Conservation (phyloP, 73 alveolate genomes). For the Symbiodinium pilosum region DNA sequence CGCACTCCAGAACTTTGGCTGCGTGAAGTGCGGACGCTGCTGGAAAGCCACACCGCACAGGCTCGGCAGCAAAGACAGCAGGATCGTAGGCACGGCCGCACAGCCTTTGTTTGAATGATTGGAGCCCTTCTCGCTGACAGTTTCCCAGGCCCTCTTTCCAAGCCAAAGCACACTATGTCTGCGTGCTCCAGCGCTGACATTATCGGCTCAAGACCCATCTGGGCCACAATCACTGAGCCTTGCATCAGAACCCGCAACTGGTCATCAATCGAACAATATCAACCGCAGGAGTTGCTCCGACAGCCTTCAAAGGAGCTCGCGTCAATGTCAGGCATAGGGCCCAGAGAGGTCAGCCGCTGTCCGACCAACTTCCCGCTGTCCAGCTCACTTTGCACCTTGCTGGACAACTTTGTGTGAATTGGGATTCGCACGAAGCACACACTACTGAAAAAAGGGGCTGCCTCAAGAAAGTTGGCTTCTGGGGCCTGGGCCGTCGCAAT, state of each 20-base stretch:
- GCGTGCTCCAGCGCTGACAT: constrained; percentile 31
- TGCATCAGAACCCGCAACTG: no score
- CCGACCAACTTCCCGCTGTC: background rate
- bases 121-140: no score
- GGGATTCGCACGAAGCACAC: no score
- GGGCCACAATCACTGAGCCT: constrained; percentile 20
- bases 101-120: background rate
- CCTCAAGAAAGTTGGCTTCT: no score
- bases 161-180: constrained; percentile 12
- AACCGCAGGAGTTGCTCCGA: no score
- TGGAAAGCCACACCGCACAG: constrained; percentile 49
- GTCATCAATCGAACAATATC: no score
- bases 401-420: no score
- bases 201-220: constrained; percentile 58
- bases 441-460: no score
- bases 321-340: background rate
- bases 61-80: constrained; percentile 53
- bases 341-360: background rate
- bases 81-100: constrained; percentile 64
- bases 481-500: background rate
- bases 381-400: background rate
- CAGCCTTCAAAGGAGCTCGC: background rate
- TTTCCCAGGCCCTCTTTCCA: background rate
- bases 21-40: constrained; percentile 47
- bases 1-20: constrained; percentile 58